Evolutionary conservation across 768 basidiomycete genomes (phyloP), one percentile per base, ranked within the genome.

Genomic region (Pleurotus citrinopileatus): DNA sequence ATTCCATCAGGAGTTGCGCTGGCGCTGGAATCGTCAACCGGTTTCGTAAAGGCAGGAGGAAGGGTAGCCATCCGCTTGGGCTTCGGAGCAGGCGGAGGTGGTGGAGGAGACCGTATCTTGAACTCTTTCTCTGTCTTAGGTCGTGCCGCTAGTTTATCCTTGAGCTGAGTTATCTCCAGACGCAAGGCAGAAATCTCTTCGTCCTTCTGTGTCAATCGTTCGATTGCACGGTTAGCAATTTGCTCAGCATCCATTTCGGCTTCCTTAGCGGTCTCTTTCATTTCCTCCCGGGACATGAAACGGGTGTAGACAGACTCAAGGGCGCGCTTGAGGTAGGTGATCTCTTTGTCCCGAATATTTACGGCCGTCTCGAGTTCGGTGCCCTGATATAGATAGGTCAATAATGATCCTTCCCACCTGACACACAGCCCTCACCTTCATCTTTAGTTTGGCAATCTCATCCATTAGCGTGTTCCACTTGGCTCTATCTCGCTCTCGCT

Each of bases 271-370:
- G 75, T 75, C 46, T 80, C 77, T 42, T 76, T 70, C 22, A 63
- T 63, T 60, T 86, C 82, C 61, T 82, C 80, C 40, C 80, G 69
- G 4, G 80, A 73, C 4, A 79, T 75, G 65, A 94, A 87, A n/a
- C 89, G 79, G 9, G 85, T 85, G 67, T 91, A 91, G 3, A 95
- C 87, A 5, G 89, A 87, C 66, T 94, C 91, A 32, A 97, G 73
- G n/a, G 91, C 89, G 12, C 87, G 85, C 63, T 92, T 91, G 34
- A 94, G 77, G 61, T 87, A 90, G 0, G 78, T 59, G 28, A 87
- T 76, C 53, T 94, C 89, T 63, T 91, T 93, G 57, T 87, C 82
- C 62, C 85, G 88, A 52, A 72, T 68, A 3, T 66, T 67, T 2
- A 82, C 42, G 2, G 67, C 59, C 3, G 61, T 67, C 40, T 84